phyloP scores from a whole-genome alignment of 2,329 filamentous ascomycete genomes.

The Elsinoe arachidis region DNA sequence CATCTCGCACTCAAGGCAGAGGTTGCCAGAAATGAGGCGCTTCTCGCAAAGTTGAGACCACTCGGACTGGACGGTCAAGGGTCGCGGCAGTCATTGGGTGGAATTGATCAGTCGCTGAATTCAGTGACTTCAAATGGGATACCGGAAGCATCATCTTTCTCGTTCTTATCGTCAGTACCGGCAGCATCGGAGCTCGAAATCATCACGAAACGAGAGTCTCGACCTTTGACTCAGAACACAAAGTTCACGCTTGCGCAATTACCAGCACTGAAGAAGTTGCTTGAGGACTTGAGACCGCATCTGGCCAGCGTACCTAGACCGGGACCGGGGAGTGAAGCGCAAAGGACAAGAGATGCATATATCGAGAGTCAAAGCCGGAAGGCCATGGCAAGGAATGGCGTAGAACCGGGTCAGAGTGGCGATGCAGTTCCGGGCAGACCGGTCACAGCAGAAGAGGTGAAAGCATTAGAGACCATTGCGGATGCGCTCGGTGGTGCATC shows the following conservation, averaged over 20 bases:
- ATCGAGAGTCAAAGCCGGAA: slow-evolving; percentile 70
- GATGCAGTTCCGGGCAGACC: slow-evolving; percentile 26
- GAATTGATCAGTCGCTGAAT: slow-evolving; percentile 9
- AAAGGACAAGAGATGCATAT: slow-evolving; percentile 67
- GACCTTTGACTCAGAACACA: slow-evolving; percentile 59
- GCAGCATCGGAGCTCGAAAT: slow-evolving; percentile 41
- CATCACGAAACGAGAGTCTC: slow-evolving; percentile 32
- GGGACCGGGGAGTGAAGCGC: slow-evolving; percentile 35
- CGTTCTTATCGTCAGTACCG: slow-evolving; percentile 47
- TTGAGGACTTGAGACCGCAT: slow-evolving; percentile 59
- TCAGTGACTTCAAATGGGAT: slow-evolving; percentile 12
- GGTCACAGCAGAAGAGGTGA: slow-evolving; percentile 28
- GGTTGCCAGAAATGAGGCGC: slow-evolving; percentile 59
- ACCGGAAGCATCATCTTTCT: slow-evolving; percentile 34
- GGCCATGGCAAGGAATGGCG: slow-evolving; percentile 64
- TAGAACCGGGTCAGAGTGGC: slow-evolving; percentile 41
- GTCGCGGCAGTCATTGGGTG: slow-evolving; percentile 4
- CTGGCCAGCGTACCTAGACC: slow-evolving; percentile 38
- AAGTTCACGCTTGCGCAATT: slow-evolving; percentile 77
- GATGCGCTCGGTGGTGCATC: slow-evolving; percentile 23
- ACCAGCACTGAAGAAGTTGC: slow-evolving; percentile 63
- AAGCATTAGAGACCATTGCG: slow-evolving; percentile 30
- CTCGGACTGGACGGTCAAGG: slow-evolving; percentile 28
- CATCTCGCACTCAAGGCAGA: slow-evolving; percentile 63
- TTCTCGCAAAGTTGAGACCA: slow-evolving; percentile 56